A percentile compares a stretch with the other conserved stretches of the same genome.
Evolutionary conservation across 352 stramenopile genomes (phyloP).

Genomic region (Phytophthora colocasiae): DNA sequence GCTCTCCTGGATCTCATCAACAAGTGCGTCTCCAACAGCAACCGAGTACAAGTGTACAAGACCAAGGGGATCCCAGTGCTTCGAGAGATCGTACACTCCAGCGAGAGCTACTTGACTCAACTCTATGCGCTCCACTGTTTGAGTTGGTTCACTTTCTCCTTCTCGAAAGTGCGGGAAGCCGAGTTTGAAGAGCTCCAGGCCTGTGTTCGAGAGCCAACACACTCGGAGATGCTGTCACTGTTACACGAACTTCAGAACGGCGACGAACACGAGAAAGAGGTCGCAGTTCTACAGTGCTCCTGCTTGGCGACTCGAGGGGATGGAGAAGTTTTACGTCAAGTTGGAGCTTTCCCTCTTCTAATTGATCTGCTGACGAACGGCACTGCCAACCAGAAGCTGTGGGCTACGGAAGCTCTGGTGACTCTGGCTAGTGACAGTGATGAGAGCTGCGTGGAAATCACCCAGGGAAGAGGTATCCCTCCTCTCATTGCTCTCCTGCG

Average conservation of each 20-base stretch:
- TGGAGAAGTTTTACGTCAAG: slow-evolving; percentile 5
- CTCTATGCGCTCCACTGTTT: slow-evolving; percentile 30
- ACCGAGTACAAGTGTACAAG: slow-evolving; percentile 7
- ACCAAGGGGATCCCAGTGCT: neutral
- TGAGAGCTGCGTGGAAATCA: slow-evolving; percentile 25
- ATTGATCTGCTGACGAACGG: slow-evolving; percentile 6
- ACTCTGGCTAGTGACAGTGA: slow-evolving; percentile 24
- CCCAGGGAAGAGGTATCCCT: slow-evolving; percentile 14
- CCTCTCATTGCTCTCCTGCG: slow-evolving; percentile 22
- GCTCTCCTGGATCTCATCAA: neutral
- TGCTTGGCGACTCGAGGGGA: slow-evolving; percentile 19
- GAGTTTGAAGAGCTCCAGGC: slow-evolving; percentile 12
- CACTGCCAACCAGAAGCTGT: slow-evolving; percentile 25
- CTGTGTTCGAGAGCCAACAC: slow-evolving; percentile 20
- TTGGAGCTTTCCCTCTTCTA: slow-evolving; percentile 16
- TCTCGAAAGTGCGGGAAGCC: slow-evolving; percentile 5
- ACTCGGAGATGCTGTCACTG: slow-evolving; percentile 14
- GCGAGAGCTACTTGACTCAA: no score
- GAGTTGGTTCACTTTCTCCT: slow-evolving; percentile 33
- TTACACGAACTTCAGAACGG: slow-evolving; percentile 14
- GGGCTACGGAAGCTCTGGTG: slow-evolving; percentile 13
- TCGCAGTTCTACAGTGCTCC: slow-evolving; percentile 6
- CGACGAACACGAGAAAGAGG: slow-evolving; percentile 11
- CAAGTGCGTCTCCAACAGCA: slow-evolving; percentile 6
- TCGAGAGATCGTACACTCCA: no score